Evolutionary conservation across 169 alveolate genomes (phyloP).

Genomic region (Eimeria zaria): DNA sequence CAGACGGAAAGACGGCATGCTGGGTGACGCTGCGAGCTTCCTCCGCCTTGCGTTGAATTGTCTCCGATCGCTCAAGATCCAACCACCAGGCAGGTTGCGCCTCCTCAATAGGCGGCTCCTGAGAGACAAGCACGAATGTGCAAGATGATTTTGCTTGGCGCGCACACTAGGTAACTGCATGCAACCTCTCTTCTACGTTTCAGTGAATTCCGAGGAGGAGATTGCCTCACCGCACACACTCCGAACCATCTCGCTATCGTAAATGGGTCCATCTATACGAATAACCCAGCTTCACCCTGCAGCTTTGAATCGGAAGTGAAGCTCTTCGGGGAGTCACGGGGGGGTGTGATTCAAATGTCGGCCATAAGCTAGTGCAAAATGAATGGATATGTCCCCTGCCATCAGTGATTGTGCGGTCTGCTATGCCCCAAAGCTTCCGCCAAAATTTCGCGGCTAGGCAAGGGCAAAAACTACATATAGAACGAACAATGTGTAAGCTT

Average conservation of each 20-base stretch:
- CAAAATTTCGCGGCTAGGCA: too few relatives aligned
- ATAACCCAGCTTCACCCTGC: not conserved
- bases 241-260: conserved; percentile 61
- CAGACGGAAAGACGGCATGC: not conserved
- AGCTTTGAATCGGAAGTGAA: not conserved
- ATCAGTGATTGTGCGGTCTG: not conserved
- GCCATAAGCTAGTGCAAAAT: not conserved
- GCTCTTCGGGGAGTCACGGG: not conserved
- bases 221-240: conserved; percentile 46
- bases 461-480: not conserved
- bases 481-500: not conserved
- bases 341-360: not conserved
- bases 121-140: not conserved
- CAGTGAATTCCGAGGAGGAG: not conserved
- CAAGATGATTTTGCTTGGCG: not conserved
- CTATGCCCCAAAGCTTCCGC: not conserved
- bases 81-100: conserved; percentile 79
- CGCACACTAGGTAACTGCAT: not conserved
- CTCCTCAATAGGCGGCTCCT: conserved; percentile 78
- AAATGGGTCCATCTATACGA: conserved; percentile 56
- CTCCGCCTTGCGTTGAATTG: not conserved
- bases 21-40: not conserved
- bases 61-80: conserved; percentile 45
- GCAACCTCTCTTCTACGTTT: not conserved
- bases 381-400: not conserved